Conservation (phyloP, 208 protist genomes). For the Entamoeba dispar region DNA sequence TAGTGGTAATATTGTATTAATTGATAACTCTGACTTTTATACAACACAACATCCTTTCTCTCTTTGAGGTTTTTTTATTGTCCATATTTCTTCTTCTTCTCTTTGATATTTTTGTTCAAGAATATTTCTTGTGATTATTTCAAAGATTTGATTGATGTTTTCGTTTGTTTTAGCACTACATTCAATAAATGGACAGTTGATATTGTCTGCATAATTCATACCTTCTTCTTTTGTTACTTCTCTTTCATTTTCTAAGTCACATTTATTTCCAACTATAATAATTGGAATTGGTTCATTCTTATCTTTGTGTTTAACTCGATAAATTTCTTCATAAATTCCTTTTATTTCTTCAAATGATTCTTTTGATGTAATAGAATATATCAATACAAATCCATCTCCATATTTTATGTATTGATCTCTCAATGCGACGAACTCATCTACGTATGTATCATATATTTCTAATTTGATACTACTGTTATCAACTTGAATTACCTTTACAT, state of each 20-base stretch:
- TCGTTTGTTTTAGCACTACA: neutral
- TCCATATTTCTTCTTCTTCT: too few species aligned
- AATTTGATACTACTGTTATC: neutral
- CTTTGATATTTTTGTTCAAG: too few species aligned
- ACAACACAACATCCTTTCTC: too few species aligned
- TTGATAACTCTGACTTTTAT: too few species aligned
- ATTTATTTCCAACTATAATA: neutral
- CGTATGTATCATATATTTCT: neutral
- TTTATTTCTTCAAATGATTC: neutral
- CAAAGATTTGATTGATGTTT: neutral
- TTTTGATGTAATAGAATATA: neutral
- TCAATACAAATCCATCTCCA: neutral
- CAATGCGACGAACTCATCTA: neutral
- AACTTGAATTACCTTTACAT: neutral
- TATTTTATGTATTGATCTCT: neutral
- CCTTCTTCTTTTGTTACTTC: neutral
- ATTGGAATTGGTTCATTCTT: neutral
- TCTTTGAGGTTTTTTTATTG: too few species aligned
- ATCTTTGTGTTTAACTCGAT: too few species aligned
- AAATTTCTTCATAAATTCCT: too few species aligned
- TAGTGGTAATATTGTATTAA: too few species aligned
- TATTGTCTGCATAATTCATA: neutral
- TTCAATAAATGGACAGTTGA: neutral
- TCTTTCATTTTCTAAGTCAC: neutral
- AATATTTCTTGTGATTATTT: too few species aligned